Percentiles rank a stretch among this genome's conserved stretches.
Evolutionary conservation across 495 filamentous ascomycete genomes (phyloP).

Genomic region (Bombardia bombarda): DNA sequence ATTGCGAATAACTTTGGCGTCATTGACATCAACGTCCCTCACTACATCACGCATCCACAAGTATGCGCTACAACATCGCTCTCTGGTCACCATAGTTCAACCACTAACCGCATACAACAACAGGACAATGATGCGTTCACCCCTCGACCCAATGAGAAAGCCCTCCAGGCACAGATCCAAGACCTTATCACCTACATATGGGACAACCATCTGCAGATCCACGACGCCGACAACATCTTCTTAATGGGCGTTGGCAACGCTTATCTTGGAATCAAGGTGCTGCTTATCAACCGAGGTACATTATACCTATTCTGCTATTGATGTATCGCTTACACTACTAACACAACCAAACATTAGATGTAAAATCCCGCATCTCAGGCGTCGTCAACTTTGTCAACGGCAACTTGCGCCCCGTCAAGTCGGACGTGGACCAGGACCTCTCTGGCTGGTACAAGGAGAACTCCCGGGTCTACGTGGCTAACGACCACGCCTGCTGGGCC

Average conservation of each 20-base stretch:
- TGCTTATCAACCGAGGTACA: conserved; percentile 60
- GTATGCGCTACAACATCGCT: conserved; percentile 25
- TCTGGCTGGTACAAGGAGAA: conserved; percentile 68
- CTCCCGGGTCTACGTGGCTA: conserved; percentile 64
- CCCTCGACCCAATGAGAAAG: conserved; percentile 22
- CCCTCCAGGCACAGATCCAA: conserved; percentile 48
- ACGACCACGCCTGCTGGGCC: conserved; percentile 64
- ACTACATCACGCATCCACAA: conserved; percentile 50
- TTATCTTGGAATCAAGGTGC: conserved; percentile 59
- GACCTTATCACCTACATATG: conserved; percentile 82
- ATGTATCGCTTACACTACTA: background rate
- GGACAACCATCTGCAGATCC: conserved; percentile 93
- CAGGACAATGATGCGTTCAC: conserved; percentile 28
- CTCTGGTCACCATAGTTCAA: background rate
- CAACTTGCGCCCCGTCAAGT: conserved; percentile 57
- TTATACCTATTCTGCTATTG: conserved; percentile 3
- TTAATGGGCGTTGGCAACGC: conserved; percentile 78
- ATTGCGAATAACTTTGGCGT: conserved; percentile 63
- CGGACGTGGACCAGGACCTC: conserved; percentile 52
- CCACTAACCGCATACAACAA: background rate
- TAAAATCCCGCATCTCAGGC: conserved; percentile 36
- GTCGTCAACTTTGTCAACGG: conserved; percentile 54
- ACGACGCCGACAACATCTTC: conserved; percentile 61
- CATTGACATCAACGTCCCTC: conserved; percentile 84
- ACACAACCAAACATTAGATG: conserved; percentile 22